Conservation (phyloP, 2,329 filamentous ascomycete species). For the Apiospora marii region DNA sequence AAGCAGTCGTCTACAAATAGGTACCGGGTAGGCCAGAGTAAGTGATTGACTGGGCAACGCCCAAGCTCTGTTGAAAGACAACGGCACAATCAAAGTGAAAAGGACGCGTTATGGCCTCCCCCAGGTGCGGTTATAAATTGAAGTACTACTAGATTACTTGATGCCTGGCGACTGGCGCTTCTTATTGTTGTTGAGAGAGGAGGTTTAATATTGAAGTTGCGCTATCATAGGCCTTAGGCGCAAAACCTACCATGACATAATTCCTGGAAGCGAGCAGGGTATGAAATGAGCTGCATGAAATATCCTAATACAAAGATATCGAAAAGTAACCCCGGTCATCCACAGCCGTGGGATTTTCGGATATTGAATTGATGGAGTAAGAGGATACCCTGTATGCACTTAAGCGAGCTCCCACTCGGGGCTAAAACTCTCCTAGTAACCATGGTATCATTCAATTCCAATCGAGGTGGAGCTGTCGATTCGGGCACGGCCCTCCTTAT, state of each 20-base stretch:
- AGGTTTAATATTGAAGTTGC: not conserved
- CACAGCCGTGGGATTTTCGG: not conserved
- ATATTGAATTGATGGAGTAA: not conserved
- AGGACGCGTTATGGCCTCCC: not conserved
- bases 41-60: not conserved
- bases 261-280: not conserved
- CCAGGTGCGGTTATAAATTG: not conserved
- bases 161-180: not conserved
- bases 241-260: constrained; percentile 5
- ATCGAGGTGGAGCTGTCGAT: not conserved
- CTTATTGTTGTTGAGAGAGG: not conserved
- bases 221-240: not conserved
- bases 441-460: not conserved
- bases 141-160: not conserved
- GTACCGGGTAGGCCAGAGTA: not conserved
- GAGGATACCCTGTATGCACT: not conserved
- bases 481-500: not conserved
- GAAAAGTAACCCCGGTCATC: not conserved
- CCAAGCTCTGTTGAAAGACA: not conserved
- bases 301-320: not conserved
- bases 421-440: too few species aligned
- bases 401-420: not conserved
- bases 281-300: not conserved
- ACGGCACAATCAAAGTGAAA: not conserved
- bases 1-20: not conserved